These are phyloP conservation scores for Phialophora chinensis DNA, from an alignment of 2,329 filamentous ascomycete species.

Conservation along the genomic window DNA sequence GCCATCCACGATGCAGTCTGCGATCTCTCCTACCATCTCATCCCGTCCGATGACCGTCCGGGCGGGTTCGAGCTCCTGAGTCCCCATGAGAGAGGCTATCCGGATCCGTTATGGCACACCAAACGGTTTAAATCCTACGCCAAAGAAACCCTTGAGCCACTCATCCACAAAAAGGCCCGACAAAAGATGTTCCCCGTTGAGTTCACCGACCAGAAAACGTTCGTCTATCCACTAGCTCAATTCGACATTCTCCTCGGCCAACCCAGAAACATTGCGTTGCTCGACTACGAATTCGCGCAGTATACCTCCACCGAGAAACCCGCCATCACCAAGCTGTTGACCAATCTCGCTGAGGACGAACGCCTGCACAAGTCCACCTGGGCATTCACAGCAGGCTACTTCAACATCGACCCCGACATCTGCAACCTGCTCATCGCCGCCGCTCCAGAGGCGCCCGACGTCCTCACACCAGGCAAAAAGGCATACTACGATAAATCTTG, in stretches of 20 bases:
- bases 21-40: slow-evolving; percentile 79
- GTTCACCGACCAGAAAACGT: slow-evolving; percentile 62
- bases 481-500: slow-evolving; percentile 58
- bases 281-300: slow-evolving; percentile 37
- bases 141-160: slow-evolving; percentile 67
- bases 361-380: slow-evolving; percentile 74
- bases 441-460: slow-evolving; percentile 41
- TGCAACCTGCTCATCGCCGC: slow-evolving; percentile 77
- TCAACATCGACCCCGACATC: slow-evolving; percentile 89
- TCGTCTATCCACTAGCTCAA: slow-evolving; percentile 85
- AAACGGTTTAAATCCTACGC: slow-evolving; percentile 69
- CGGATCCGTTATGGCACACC: slow-evolving; percentile 39
- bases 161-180: slow-evolving; percentile 60
- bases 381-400: slow-evolving; percentile 98
- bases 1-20: slow-evolving; percentile 77
- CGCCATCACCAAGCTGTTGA: slow-evolving; percentile 75
- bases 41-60: slow-evolving; percentile 60
- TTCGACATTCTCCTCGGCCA: slow-evolving; percentile 76
- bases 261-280: slow-evolving; percentile 33
- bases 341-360: slow-evolving; percentile 65
- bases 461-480: slow-evolving; percentile 27
- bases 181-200: slow-evolving; percentile 40
- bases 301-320: slow-evolving; percentile 89
- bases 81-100: slow-evolving; percentile 37
- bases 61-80: slow-evolving; percentile 62